Conservation (phyloP, 257 asterid genomes). For the Handroanthus guayacan region DNA sequence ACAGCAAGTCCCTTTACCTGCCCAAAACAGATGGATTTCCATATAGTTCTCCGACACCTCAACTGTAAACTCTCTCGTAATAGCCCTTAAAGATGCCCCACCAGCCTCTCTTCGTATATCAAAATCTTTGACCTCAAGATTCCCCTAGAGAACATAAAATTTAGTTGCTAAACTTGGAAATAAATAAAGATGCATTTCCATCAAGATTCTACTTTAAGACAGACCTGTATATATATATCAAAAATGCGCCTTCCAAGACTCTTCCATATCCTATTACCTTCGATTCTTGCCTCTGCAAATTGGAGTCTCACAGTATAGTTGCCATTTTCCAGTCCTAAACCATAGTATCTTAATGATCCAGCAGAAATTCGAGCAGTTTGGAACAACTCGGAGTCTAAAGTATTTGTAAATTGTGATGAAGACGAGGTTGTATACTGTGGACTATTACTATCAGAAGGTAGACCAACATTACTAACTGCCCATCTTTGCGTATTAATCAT, state of each 20-base stretch:
- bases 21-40: constrained; percentile 87
- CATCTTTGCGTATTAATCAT: constrained; percentile 54
- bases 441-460: constrained; percentile 41
- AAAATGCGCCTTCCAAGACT: constrained; percentile 78
- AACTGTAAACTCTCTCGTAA: constrained; percentile 45
- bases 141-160: constrained; percentile 52
- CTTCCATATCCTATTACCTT: constrained; percentile 53
- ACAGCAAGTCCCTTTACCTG: constrained; percentile 89
- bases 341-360: constrained; percentile 85
- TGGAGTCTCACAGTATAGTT: constrained; percentile 71
- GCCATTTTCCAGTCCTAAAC: constrained; percentile 82
- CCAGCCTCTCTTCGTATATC: constrained; percentile 63
- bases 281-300: constrained; percentile 66
- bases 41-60: constrained; percentile 64
- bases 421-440: constrained; percentile 45
- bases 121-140: constrained; percentile 52
- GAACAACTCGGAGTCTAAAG: constrained; percentile 69
- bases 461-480: constrained; percentile 85
- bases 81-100: constrained; percentile 49
- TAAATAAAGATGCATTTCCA: neutral
- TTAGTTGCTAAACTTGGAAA: neutral
- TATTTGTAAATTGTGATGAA: constrained; percentile 54
- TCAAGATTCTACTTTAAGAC: constrained; percentile 29
- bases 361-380: constrained; percentile 71
- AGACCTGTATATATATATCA: constrained; percentile 82